Base-by-base conservation (phyloP, 163 green algal genomes). In the Scenedesmus sp. region DNA sequence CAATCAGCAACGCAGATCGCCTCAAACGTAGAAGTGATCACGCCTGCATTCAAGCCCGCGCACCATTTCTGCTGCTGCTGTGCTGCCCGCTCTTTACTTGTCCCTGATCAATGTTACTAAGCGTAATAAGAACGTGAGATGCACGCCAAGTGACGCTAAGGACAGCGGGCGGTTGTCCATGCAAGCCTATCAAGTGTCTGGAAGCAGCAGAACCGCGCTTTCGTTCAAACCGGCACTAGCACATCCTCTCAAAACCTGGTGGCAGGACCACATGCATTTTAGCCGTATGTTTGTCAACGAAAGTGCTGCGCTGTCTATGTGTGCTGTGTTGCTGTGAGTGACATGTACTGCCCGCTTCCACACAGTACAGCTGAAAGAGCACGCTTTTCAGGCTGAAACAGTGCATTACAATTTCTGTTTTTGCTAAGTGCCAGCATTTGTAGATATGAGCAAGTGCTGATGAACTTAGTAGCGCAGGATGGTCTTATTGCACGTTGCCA, bases 161-260 rank as follows among this genome's bases (percentile, higher is more conserved):
- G 56, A 16, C 56, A 40, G 65, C 30, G 30, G 65, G 9, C 30
- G 18, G 30, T 76, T 76, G 65, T 76, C 30, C 65, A 76, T 76
- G 9, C 30, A 40, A 76, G 65, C 30, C 65, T 76, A 40, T 76
- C 65, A 76, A 76, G 30, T 70, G 65, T 76, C 65, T 76, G 65
- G 65, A 76, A 76, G 65, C 65, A 76, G 65, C 65, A 76, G 65
- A 76, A 76, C 65, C 65, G 65, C 65, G 65, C 65, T 40, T 56
- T 40, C 65, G 61, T 76, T 76, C 65, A 76, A 76, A 76, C 65
- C 65, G 65, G 65, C 65, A 40, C 30, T 76, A 76, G 65, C 65
- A 76, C 30, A 76, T 4, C 4, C 3, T 40, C 7, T 40, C 26
- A 7, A 16, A 13, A 1, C 7, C 65, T 76, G 65, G 18, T 40